Conservation (phyloP, 805 yeast species). For the Candida sonorensis region DNA sequence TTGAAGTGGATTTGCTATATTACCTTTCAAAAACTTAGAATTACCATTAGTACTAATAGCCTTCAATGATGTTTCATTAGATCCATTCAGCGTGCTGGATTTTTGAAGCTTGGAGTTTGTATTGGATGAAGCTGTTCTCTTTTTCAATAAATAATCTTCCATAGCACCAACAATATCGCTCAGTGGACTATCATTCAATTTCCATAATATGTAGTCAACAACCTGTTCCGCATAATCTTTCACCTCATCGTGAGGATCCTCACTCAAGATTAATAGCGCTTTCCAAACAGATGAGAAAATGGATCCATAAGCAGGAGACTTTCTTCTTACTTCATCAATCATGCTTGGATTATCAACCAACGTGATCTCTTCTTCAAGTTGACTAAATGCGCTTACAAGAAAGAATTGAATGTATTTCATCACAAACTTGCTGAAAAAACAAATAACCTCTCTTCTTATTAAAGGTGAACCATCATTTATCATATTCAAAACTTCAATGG, state of each 20-base stretch:
- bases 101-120: no score
- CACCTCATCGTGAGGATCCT: conserved; percentile 85
- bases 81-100: no score
- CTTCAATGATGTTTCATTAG: conserved; percentile 2
- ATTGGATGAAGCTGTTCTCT: conserved; percentile 24
- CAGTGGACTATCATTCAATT: conserved; percentile 58
- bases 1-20: neutral
- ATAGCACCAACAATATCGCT: conserved; percentile 58
- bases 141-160: conserved; percentile 56
- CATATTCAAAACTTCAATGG: conserved; percentile 57
- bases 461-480: conserved; percentile 85
- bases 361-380: conserved; percentile 72
- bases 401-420: conserved; percentile 65
- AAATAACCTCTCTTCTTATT: conserved; percentile 79
- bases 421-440: conserved; percentile 70
- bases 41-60: conserved; percentile 7
- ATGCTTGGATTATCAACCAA: conserved; percentile 54
- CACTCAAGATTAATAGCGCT: conserved; percentile 67
- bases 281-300: conserved; percentile 85
- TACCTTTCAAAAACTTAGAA: conserved; percentile 3
- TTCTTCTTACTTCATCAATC: conserved; percentile 57
- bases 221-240: conserved; percentile 63
- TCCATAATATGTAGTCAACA: conserved; percentile 63
- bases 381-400: conserved; percentile 79
- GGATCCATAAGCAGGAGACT: conserved; percentile 80